These are phyloP conservation scores for Scopulariopsis brevicaulis DNA, from an alignment of 2,329 filamentous ascomycete genomes.

Conservation along the genomic window DNA sequence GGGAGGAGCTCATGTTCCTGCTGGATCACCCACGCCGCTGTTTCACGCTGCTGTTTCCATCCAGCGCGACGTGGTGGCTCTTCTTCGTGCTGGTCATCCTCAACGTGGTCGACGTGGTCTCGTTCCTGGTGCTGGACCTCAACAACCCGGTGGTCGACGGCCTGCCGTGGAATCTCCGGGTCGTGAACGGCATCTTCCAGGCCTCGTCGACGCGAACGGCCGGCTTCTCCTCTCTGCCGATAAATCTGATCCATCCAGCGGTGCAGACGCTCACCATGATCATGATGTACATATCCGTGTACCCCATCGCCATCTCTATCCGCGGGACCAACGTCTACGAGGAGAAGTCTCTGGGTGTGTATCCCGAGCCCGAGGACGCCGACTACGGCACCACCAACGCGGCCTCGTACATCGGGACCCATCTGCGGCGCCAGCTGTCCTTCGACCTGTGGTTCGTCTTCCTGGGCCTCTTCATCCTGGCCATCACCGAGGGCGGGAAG, in stretches of 20 bases:
- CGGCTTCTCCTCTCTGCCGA: conserved; percentile 72
- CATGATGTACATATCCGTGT: conserved; percentile 99
- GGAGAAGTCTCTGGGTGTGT: conserved; percentile 74
- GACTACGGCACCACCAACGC: conserved; percentile 43
- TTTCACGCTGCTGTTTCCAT: conserved; percentile 89
- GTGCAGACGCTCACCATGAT: conserved; percentile 91
- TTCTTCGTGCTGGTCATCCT: conserved; percentile 75
- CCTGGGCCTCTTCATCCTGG: conserved; percentile 82
- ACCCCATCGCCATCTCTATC: conserved; percentile 91
- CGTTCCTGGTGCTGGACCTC: conserved; percentile 89
- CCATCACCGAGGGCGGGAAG: conserved; percentile 70
- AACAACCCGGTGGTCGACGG: conserved; percentile 57
- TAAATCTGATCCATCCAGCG: conserved; percentile 71
- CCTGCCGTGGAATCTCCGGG: conserved; percentile 60
- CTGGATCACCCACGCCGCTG: conserved; percentile 92
- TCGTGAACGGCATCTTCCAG: conserved; percentile 84
- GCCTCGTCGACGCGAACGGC: conserved; percentile 83
- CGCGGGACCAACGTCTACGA: conserved; percentile 94
- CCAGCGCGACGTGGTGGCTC: conserved; percentile 88
- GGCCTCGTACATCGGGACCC: conserved; percentile 74
- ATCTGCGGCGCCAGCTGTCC: conserved; percentile 85
- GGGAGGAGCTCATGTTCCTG: conserved; percentile 84
- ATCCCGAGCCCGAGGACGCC: conserved; percentile 32
- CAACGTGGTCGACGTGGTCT: conserved; percentile 75
- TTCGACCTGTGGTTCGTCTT: conserved; percentile 99